A percentile compares a stretch with the other conserved stretches of the same genome.
Evolutionary conservation across 2,329 filamentous ascomycete genomes (phyloP).

Genomic region (Fusarium austroafricanum): DNA sequence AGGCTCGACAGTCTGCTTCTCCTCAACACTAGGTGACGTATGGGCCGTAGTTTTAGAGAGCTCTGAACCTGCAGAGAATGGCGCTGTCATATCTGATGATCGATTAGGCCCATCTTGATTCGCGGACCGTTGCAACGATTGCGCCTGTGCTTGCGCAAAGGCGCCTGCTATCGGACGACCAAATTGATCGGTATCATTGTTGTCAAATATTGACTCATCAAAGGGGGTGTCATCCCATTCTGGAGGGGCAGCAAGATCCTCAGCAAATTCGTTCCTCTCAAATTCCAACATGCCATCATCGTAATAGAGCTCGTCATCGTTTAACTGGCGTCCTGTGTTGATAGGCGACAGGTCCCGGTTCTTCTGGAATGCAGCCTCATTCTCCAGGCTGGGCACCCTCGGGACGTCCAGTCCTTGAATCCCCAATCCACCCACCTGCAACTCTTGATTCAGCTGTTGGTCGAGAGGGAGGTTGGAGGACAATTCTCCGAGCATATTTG

Average conservation of each 20-base stretch:
- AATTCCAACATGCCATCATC: conserved; percentile 70
- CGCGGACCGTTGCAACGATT: conserved; percentile 57
- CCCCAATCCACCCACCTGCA: conserved; percentile 54
- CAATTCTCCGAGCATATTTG: conserved; percentile 35
- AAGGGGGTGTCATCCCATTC: conserved; percentile 68
- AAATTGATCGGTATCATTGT: conserved; percentile 72
- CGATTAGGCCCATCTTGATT: conserved; percentile 51
- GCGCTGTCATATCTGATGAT: conserved; percentile 61
- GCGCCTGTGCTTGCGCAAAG: conserved; percentile 66
- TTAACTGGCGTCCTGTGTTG: conserved; percentile 15
- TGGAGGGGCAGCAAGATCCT: conserved; percentile 54
- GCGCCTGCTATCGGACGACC: conserved; percentile 70
- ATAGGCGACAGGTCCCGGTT: conserved; percentile 34
- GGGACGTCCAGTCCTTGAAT: conserved; percentile 54
- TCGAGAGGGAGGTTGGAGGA: conserved; percentile 31
- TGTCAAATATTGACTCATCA: conserved; percentile 80
- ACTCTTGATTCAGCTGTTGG: conserved; percentile 22
- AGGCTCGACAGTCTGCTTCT: conserved; percentile 24
- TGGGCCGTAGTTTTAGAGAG: conserved; percentile 62
- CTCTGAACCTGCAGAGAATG: conserved; percentile 58
- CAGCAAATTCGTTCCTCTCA: conserved; percentile 58
- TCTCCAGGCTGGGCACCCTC: conserved; percentile 26
- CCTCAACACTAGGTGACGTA: conserved; percentile 60
- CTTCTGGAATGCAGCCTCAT: conserved; percentile 40
- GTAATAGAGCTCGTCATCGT: conserved; percentile 75